Base-by-base conservation (phyloP, 805 yeast species). In the Candida adriatica region DNA sequence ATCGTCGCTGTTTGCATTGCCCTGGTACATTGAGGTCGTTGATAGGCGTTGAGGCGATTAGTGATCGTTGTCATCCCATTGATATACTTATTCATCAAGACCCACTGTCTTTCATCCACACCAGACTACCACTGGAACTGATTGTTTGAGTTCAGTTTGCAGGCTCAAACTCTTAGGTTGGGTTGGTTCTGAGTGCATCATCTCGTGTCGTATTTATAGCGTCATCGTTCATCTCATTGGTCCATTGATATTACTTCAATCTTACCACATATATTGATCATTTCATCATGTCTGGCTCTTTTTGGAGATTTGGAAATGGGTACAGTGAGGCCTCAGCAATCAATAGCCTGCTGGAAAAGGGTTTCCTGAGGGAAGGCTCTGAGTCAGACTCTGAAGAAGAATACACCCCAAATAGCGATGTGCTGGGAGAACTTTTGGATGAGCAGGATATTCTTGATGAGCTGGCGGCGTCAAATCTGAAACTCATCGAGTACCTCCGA, bases 361-460 rank as follows among this genome's bases (percentile, higher is more conserved):
- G 63, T 3, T 61, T 61, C 24, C 34, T 57, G 26, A 75, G 71
- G 37, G 61, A 58, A 35, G 64, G 14, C 19, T 14, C 13, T 5
- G 9, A 24, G 8, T 13, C 31, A 6, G 48, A 44, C 21, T 42
- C 52, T 11, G 41, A 45, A 8, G 35, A 43, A 3, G 39, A 33
- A 20, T 58, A 61, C 51, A 48, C 59, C 49, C 59, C 73, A 56
- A 61, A 64, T 37, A 26, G 65, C 29, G 53, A 49, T 2, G 56
- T 63, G 5, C 55, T 76, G 37, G 75, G 70, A 27, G 80, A 79
- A 29, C 56, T 85, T 27, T 60, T 85, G 39, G 87, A 81, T 50
- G 90, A 83, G 45, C 80, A 75, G 27, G 88, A 80, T 37, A 56
- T 85, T 18, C 62, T 82, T 17, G 82, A 82, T 36, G 92, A 84